Evolutionary conservation across 441 rosid species (phyloP).

Genomic region (Populus hybrid): DNA sequence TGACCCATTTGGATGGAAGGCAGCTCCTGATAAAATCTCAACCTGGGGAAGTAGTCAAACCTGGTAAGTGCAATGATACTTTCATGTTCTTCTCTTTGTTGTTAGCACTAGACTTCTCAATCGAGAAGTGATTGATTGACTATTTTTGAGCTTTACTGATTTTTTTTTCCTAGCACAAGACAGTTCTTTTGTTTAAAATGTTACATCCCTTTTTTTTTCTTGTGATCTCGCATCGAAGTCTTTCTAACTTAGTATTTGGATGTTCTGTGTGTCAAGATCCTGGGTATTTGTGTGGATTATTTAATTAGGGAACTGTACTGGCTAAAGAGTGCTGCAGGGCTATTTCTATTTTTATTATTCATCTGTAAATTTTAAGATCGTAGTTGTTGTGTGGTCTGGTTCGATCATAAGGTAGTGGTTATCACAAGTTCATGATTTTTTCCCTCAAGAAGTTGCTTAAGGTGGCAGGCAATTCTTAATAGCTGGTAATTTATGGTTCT

Average conservation of each 20-base stretch:
- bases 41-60: constrained; percentile 87
- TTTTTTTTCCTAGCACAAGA: neutral
- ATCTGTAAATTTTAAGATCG: neutral
- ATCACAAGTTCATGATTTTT: neutral
- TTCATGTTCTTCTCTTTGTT: neutral
- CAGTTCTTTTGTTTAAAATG: neutral
- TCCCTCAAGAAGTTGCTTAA: neutral
- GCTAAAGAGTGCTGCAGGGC: neutral
- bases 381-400: neutral
- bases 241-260: neutral
- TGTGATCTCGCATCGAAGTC: neutral
- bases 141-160: neutral
- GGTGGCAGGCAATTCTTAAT: neutral
- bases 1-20: constrained; percentile 84
- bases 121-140: neutral
- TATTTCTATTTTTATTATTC: neutral
- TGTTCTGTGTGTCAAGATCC: neutral
- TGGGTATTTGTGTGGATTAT: neutral
- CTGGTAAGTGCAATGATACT: constrained; percentile 40
- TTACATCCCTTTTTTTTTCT: neutral
- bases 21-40: constrained; percentile 82
- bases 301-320: neutral
- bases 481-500: neutral
- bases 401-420: too few species aligned
- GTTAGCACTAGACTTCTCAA: neutral